Percentiles rank a stretch among this genome's conserved stretches.
Conservation (phyloP, 768 basidiomycete species). For the Udeniomyces megalosporus region DNA sequence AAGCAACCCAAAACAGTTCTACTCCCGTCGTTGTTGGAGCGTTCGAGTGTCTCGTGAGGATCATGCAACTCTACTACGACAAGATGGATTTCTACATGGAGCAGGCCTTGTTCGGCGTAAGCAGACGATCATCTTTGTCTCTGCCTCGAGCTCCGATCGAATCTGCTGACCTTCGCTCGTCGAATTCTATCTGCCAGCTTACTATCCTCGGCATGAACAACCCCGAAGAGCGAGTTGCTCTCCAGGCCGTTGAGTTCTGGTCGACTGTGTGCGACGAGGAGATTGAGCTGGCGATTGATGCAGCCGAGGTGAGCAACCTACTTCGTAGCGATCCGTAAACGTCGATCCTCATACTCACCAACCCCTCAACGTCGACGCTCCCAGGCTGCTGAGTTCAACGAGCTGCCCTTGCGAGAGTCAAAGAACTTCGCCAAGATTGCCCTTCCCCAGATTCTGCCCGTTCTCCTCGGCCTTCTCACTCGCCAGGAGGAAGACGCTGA, state of each 20-base stretch:
- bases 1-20: slow-evolving; percentile 74
- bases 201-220: slow-evolving; percentile 98
- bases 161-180: background rate
- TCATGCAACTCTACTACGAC: slow-evolving; percentile 96
- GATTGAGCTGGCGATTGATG: slow-evolving; percentile 76
- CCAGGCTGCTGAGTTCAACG: slow-evolving; percentile 78
- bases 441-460: slow-evolving; percentile 83
- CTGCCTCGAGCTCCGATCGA: background rate
- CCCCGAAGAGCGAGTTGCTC: slow-evolving; percentile 69
- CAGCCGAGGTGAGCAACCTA: slow-evolving; percentile 59
- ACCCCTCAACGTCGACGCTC: background rate
- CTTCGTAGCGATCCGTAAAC: too few species aligned
- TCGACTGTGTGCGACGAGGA: slow-evolving; percentile 98
- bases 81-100: slow-evolving; percentile 99
- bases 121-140: too few species aligned
- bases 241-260: slow-evolving; percentile 99
- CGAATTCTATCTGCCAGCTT: slow-evolving; percentile 37
- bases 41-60: slow-evolving; percentile 85
- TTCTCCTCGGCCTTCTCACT: slow-evolving; percentile 70
- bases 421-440: slow-evolving; percentile 88
- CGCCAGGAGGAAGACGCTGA: slow-evolving; percentile 93
- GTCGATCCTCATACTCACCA: background rate
- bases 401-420: slow-evolving; percentile 67
- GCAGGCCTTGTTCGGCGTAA: slow-evolving; percentile 86
- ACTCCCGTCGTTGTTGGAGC: slow-evolving; percentile 83